Evolutionary conservation across 139 green algal species (phyloP).

Genomic region (Closterium sp.): DNA sequence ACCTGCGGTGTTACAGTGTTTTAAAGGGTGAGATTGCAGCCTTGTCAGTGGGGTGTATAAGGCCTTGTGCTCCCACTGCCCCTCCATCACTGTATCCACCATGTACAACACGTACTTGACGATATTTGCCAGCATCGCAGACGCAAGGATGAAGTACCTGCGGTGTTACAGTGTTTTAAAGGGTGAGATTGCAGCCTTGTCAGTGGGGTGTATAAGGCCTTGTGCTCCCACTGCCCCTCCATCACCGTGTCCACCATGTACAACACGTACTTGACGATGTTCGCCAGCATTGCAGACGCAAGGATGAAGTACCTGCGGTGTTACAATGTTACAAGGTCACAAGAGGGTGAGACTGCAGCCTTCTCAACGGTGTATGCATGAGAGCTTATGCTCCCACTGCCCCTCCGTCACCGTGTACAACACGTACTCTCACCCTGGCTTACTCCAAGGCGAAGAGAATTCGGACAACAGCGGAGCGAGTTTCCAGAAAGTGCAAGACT

Average conservation of each 20-base stretch:
- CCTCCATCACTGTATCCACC: constrained; percentile 78
- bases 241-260: constrained; percentile 74
- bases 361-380: no score
- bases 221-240: constrained; percentile 90
- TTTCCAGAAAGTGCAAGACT: no score
- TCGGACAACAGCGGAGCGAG: no score
- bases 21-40: constrained; percentile 66
- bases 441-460: no score
- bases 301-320: constrained; percentile 80
- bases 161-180: no score
- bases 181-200: no score
- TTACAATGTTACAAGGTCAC: not conserved
- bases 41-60: constrained; percentile 74
- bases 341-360: no score
- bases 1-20: not conserved
- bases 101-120: no score
- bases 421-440: constrained; percentile 71
- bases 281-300: constrained; percentile 64
- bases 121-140: no score
- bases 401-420: constrained; percentile 83
- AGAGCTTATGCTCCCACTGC: constrained; percentile 79
- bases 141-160: no score
- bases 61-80: constrained; percentile 82
- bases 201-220: no score
- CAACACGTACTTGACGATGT: no score